Conservation (phyloP, 176 grass and related monocot genomes). For the Aegilops umbellulata region DNA sequence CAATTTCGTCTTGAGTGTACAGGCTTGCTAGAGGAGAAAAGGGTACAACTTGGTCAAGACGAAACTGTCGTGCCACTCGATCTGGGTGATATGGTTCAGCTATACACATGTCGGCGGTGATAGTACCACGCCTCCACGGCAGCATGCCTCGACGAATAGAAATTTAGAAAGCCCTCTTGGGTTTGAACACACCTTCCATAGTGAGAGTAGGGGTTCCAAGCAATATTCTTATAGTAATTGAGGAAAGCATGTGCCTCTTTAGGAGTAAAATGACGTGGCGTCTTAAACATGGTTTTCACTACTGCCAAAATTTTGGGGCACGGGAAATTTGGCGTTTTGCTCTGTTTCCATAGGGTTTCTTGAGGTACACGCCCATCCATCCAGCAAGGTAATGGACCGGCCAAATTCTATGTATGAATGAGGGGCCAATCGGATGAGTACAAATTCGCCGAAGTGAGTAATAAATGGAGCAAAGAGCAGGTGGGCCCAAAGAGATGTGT, state of each 20-base stretch:
- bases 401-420: background rate
- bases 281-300: background rate
- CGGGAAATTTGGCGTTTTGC: background rate
- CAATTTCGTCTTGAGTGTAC: background rate
- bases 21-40: background rate
- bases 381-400: background rate
- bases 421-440: background rate
- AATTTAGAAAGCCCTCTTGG: background rate
- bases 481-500: background rate
- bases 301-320: background rate
- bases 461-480: background rate
- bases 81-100: background rate
- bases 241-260: background rate
- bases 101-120: background rate
- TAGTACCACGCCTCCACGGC: background rate
- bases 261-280: background rate
- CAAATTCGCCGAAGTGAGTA: background rate
- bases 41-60: background rate
- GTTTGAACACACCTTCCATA: background rate
- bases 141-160: background rate
- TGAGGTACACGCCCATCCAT: background rate
- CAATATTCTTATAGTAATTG: background rate
- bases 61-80: background rate
- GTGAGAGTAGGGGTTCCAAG: background rate
- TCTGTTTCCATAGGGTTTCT: background rate